A percentile compares a stretch with the other conserved stretches of the same genome.
These are phyloP conservation scores for Trypanosoma boissoni DNA, from an alignment of 208 protist species.

Conservation along the genomic window DNA sequence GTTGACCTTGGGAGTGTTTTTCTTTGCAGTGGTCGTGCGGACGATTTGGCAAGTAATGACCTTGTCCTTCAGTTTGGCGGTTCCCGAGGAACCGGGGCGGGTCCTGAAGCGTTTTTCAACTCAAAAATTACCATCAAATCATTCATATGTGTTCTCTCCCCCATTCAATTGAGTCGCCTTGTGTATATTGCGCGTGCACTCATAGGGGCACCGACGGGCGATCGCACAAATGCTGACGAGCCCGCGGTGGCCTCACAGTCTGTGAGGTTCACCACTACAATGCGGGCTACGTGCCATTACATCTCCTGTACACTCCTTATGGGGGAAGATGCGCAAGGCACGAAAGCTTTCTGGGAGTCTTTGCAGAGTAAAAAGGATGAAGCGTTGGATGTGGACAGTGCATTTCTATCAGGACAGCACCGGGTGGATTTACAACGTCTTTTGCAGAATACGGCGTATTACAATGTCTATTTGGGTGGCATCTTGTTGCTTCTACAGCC, in stretches of 20 bases:
- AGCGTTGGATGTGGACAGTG: not conserved
- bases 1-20: slow-evolving; percentile 26
- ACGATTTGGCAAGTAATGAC: slow-evolving; percentile 18
- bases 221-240: not conserved
- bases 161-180: slow-evolving; percentile 18
- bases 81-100: not conserved
- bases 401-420: slow-evolving; percentile 1
- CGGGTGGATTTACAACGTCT: slow-evolving; percentile 15
- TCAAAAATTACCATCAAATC: slow-evolving; percentile 16
- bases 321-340: slow-evolving; percentile 13
- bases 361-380: slow-evolving; percentile 5
- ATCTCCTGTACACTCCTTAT: slow-evolving; percentile 22
- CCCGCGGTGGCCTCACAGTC: not conserved
- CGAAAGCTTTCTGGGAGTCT: slow-evolving; percentile 15
- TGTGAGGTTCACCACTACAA: slow-evolving; percentile 13
- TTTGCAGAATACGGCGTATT: slow-evolving; percentile 14
- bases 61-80: slow-evolving; percentile 20
- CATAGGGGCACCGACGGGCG: slow-evolving; percentile 15
- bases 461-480: slow-evolving; percentile 22
- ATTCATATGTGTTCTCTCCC: slow-evolving; percentile 22
- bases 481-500: slow-evolving; percentile 26
- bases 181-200: slow-evolving; percentile 20
- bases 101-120: slow-evolving; percentile 9
- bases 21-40: slow-evolving; percentile 17
- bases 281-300: slow-evolving; percentile 24